These are phyloP conservation scores for Tulasnella calospora DNA, from an alignment of 768 basidiomycete species.

Conservation along the genomic window DNA sequence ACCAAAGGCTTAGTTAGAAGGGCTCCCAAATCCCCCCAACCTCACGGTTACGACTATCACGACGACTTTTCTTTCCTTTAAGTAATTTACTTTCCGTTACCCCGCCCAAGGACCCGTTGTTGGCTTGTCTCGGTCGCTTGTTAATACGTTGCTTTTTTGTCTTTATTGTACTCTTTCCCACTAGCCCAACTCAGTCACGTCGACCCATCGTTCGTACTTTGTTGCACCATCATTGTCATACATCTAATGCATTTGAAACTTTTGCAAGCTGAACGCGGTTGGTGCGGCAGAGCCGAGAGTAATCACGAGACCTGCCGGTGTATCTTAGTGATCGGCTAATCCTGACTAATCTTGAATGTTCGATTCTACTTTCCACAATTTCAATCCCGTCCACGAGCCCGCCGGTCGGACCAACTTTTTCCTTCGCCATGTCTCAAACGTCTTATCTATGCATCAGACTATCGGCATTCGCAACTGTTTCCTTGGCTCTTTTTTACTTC, in stretches of 20 bases:
- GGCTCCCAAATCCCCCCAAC: not conserved
- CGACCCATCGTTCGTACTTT: not conserved
- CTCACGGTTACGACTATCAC: not conserved
- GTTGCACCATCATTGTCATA: slow-evolving; percentile 2
- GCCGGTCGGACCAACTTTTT: not conserved
- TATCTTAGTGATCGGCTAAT: no score
- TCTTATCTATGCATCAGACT: not conserved
- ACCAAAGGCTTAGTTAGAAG: slow-evolving; percentile 1
- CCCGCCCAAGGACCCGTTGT: not conserved
- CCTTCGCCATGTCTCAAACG: not conserved
- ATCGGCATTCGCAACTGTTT: not conserved
- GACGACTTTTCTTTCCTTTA: not conserved
- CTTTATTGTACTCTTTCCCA: slow-evolving; percentile 6
- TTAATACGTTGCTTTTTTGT: not conserved
- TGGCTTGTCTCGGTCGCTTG: slow-evolving; percentile 11
- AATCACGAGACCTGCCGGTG: no score
- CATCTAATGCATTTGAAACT: slow-evolving; percentile 1
- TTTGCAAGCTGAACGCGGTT: not conserved
- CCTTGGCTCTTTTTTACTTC: not conserved
- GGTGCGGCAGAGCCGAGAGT: no score
- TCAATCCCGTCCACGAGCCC: not conserved
- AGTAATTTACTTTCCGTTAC: not conserved
- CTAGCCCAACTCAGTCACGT: slow-evolving; percentile 3
- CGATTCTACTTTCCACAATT: not conserved
- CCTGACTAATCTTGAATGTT: not conserved